Conservation (phyloP, 371 early-diverging fungal species). For the Mucor plumbeus region DNA sequence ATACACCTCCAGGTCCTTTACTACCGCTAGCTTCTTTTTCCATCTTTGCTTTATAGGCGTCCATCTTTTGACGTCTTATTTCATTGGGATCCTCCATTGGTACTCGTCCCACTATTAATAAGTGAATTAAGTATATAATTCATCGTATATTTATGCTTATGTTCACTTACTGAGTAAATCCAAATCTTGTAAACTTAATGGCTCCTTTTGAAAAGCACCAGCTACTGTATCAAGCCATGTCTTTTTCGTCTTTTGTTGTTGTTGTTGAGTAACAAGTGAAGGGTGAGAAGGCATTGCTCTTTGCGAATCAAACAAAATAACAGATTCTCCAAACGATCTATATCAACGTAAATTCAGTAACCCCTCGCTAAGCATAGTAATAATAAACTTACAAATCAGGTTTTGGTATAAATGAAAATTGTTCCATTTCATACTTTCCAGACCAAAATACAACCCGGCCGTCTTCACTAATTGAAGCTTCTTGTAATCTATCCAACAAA, state of each 20-base stretch:
- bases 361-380: neutral
- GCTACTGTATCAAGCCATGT: slow-evolving; percentile 57
- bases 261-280: slow-evolving; percentile 17
- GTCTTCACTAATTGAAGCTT: slow-evolving; percentile 47
- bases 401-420: slow-evolving; percentile 40
- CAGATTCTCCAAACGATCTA: slow-evolving; percentile 37
- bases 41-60: slow-evolving; percentile 24
- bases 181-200: slow-evolving; percentile 50
- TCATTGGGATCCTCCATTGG: slow-evolving; percentile 25
- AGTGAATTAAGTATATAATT: neutral
- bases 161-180: slow-evolving; percentile 55
- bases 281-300: slow-evolving; percentile 52
- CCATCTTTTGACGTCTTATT: slow-evolving; percentile 21
- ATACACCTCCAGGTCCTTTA: slow-evolving; percentile 36
- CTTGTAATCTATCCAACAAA: slow-evolving; percentile 22
- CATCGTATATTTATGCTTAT: neutral
- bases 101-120: slow-evolving; percentile 26
- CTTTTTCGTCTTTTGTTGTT: slow-evolving; percentile 35
- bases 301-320: slow-evolving; percentile 48
- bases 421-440: slow-evolving; percentile 48
- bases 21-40: slow-evolving; percentile 1
- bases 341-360: slow-evolving; percentile 3
- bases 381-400: slow-evolving; percentile 30
- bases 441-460: slow-evolving; percentile 58
- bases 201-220: slow-evolving; percentile 48